A percentile compares a stretch with the other conserved stretches of the same genome.
phyloP scores from a whole-genome alignment of 75 land plant species.

The Selaginella moellendorffii region DNA sequence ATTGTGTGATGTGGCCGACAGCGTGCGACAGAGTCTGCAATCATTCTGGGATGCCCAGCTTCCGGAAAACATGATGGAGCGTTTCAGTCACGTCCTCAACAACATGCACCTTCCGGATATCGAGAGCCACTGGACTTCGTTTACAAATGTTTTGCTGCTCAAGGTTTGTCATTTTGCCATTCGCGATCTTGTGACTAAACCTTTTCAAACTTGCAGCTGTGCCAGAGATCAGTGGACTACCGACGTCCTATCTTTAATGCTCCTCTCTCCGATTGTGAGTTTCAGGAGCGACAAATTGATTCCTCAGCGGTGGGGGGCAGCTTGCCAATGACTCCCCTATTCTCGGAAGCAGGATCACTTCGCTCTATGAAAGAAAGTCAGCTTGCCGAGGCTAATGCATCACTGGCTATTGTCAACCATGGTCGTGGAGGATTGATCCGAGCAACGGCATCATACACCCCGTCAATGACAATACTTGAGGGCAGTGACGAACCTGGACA shows the following conservation, averaged over 20 bases:
- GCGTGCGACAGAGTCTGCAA: conserved; percentile 19
- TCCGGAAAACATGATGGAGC: conserved; percentile 18
- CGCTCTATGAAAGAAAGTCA: background rate
- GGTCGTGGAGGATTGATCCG: conserved; percentile 29
- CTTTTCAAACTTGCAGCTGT: conserved; percentile 23
- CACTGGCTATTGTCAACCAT: too few species aligned
- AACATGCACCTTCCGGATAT: conserved; percentile 24
- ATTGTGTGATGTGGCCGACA: conserved; percentile 18
- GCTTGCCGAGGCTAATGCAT: too few species aligned
- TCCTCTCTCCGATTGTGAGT: conserved; percentile 38
- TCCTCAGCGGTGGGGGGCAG: conserved; percentile 32
- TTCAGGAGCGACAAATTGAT: conserved; percentile 28
- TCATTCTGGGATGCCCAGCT: conserved; percentile 31
- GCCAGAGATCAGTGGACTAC: conserved; percentile 33
- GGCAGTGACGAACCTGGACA: background rate
- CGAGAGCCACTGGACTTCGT: conserved; percentile 26
- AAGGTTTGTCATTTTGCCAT: too few species aligned
- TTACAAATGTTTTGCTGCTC: conserved; percentile 22
- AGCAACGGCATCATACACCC: conserved; percentile 17
- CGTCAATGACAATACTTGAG: conserved; percentile 15
- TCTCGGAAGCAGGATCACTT: conserved; percentile 20
- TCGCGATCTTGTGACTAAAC: too few species aligned
- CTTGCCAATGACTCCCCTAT: conserved; percentile 38
- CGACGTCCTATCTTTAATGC: conserved; percentile 35
- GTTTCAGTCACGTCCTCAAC: conserved; percentile 23